These are phyloP conservation scores for Paracoccidioides lutzii DNA, from an alignment of 2,329 filamentous ascomycete species.

Conservation along the genomic window DNA sequence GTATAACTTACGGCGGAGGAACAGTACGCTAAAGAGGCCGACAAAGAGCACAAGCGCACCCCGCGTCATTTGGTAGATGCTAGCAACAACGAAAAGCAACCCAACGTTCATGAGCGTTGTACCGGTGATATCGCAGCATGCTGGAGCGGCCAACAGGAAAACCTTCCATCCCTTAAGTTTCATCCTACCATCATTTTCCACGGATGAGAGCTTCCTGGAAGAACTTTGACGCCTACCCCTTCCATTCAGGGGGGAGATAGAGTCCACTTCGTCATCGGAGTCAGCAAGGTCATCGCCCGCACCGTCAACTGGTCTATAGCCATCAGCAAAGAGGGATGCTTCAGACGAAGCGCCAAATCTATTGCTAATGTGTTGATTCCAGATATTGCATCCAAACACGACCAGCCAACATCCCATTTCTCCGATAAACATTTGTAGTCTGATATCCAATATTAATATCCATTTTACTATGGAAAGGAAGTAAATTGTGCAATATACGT, in stretches of 20 bases:
- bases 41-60: slow-evolving; percentile 93
- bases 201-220: slow-evolving; percentile 39
- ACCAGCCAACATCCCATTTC: slow-evolving; percentile 96
- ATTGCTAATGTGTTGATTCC: slow-evolving; percentile 42
- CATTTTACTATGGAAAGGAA: not conserved
- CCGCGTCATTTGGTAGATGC: slow-evolving; percentile 97
- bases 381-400: slow-evolving; percentile 56
- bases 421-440: slow-evolving; percentile 89
- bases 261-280: slow-evolving; percentile 35
- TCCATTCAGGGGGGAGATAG: slow-evolving; percentile 30
- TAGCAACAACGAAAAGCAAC: slow-evolving; percentile 81
- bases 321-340: slow-evolving; percentile 34
- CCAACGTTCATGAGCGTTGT: slow-evolving; percentile 97
- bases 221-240: slow-evolving; percentile 31
- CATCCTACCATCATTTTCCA: slow-evolving; percentile 42
- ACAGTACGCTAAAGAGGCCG: slow-evolving; percentile 84
- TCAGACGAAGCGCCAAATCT: slow-evolving; percentile 25
- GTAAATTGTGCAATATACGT: slow-evolving; percentile 40
- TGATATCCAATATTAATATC: slow-evolving; percentile 15
- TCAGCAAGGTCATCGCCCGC: slow-evolving; percentile 35
- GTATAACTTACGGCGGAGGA: slow-evolving; percentile 64
- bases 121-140: slow-evolving; percentile 84
- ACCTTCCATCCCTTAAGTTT: slow-evolving; percentile 59
- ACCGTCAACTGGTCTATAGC: slow-evolving; percentile 53
- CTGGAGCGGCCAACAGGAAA: slow-evolving; percentile 65